phyloP scores from a whole-genome alignment of 257 asterid species.

The Solanum pinnatisectum region DNA sequence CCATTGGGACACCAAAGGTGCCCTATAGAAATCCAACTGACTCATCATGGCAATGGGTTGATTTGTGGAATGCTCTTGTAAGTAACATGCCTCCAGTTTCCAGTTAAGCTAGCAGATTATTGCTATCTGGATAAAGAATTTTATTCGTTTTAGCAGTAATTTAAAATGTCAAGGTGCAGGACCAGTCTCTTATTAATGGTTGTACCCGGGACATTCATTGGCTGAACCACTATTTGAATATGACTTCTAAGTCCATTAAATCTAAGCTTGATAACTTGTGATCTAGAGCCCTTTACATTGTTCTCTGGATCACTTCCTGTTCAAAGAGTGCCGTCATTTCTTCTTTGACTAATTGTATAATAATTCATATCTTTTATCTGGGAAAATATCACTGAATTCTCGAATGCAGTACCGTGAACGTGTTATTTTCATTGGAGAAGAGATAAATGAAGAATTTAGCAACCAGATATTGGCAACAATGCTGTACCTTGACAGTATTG shows the following conservation, averaged over 20 bases:
- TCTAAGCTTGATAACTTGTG: not conserved
- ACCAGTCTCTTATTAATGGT: not conserved
- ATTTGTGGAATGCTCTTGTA: conserved; percentile 96
- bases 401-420: conserved; percentile 85
- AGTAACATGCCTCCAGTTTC: conserved; percentile 16
- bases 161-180: not conserved
- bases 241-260: not conserved
- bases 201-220: not conserved
- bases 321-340: not conserved
- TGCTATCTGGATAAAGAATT: not conserved
- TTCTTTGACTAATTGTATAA: not conserved
- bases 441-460: conserved; percentile 81
- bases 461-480: conserved; percentile 85
- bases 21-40: conserved; percentile 67
- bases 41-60: conserved; percentile 92
- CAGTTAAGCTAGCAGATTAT: not conserved
- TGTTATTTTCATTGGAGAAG: conserved; percentile 69
- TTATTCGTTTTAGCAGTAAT: not conserved
- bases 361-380: not conserved
- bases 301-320: not conserved
- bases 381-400: not conserved
- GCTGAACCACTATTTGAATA: not conserved
- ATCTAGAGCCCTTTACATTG: not conserved
- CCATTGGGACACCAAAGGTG: conserved; percentile 86
- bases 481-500: conserved; percentile 88